These are phyloP conservation scores for Sporothrix protearum DNA, from an alignment of 2,329 filamentous ascomycete species.

Conservation along the genomic window DNA sequence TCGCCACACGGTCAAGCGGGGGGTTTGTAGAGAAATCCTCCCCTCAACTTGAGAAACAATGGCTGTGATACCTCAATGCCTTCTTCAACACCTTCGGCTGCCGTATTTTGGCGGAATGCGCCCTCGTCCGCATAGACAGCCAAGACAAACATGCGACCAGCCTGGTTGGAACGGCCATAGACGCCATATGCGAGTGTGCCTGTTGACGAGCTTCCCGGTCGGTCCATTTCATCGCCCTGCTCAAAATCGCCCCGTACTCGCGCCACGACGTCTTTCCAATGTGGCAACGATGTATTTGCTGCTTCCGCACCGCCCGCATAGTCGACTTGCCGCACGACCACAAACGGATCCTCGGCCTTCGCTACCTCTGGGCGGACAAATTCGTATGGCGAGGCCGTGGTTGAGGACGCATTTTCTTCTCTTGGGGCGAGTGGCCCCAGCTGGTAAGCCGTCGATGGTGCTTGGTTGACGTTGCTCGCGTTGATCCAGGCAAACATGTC, in stretches of 20 bases:
- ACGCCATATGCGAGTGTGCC: conserved; percentile 14
- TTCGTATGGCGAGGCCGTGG: neutral
- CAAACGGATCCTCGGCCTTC: conserved; percentile 4
- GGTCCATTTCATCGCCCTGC: neutral
- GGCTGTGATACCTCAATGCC: conserved; percentile 2
- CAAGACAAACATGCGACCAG: conserved; percentile 3
- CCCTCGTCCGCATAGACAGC: conserved; percentile 10
- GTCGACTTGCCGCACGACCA: conserved; percentile 11
- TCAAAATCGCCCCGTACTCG: neutral
- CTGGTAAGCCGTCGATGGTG: neutral
- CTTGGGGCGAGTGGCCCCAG: neutral
- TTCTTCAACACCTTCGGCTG: neutral
- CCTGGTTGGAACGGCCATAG: neutral
- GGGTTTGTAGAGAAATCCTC: conserved; percentile 10
- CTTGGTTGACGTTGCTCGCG: neutral
- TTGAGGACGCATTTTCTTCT: neutral
- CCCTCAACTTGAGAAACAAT: neutral
- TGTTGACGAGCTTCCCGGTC: neutral
- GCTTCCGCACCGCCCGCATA: conserved; percentile 10
- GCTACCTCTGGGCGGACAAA: neutral
- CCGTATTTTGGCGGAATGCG: neutral
- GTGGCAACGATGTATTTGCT: conserved; percentile 4
- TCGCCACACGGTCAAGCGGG: neutral
- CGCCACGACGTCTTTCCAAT: neutral
- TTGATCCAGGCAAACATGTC: conserved; percentile 22